Evolutionary conservation across 2,329 filamentous ascomycete species (phyloP).

Genomic region (Fusarium odoratissimum): DNA sequence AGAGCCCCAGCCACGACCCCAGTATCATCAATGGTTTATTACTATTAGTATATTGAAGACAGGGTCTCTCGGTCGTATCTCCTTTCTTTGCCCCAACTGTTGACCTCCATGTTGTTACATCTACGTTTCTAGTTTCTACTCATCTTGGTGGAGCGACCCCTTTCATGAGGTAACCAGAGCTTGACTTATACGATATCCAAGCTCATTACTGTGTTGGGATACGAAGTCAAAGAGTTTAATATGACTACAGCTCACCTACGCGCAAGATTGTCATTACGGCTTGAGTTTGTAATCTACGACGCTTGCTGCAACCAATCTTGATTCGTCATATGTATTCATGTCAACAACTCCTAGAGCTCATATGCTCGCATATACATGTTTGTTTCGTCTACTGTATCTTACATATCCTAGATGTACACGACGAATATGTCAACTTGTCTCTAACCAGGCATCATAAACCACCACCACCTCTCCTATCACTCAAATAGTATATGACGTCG

Average conservation of each 20-base stretch:
- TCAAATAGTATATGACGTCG: conserved; percentile 28
- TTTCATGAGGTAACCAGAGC: background rate
- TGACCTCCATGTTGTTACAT: background rate
- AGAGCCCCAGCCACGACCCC: conserved; percentile 30
- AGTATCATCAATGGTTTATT: conserved; percentile 22
- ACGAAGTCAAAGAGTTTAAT: background rate
- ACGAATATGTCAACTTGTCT: conserved; percentile 23
- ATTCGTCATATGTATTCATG: background rate
- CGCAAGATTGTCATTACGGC: background rate
- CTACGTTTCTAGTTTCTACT: background rate
- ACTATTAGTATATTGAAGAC: conserved; percentile 11
- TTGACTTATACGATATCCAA: conserved; percentile 9
- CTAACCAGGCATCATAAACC: conserved; percentile 2
- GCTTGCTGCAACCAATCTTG: background rate
- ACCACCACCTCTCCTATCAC: conserved; percentile 4
- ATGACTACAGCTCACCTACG: background rate
- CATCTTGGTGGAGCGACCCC: conserved; percentile 10
- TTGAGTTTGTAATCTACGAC: background rate
- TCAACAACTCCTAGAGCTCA: background rate
- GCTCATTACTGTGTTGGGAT: background rate
- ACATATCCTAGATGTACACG: conserved; percentile 45
- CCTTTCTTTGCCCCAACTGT: conserved; percentile 14
- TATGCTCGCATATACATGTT: conserved; percentile 16
- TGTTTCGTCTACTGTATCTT: conserved; percentile 40
- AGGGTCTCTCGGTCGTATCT: conserved; percentile 23